Evolutionary conservation across 2,329 filamentous ascomycete genomes (phyloP).

Genomic region (Onygena corvina): DNA sequence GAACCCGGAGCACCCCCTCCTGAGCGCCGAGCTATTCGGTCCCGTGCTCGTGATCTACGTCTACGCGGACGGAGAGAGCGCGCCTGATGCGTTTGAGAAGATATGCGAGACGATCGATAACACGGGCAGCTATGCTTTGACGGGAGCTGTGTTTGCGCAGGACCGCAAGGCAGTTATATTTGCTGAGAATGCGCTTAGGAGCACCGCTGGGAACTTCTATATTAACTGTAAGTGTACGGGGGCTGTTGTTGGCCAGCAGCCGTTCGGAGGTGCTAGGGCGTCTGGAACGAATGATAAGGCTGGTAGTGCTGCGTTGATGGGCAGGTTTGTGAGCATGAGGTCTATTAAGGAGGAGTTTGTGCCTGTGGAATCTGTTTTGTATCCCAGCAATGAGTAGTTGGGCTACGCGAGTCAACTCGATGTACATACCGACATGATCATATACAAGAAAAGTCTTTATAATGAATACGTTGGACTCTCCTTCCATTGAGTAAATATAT

Average conservation of each 20-base stretch:
- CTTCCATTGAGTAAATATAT: background rate
- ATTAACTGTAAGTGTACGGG: slow-evolving; percentile 47
- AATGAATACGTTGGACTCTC: background rate
- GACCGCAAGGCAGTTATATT: slow-evolving; percentile 27
- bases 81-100: slow-evolving; percentile 47
- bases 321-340: slow-evolving; percentile 54
- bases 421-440: background rate
- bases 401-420: background rate
- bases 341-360: slow-evolving; percentile 66
- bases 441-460: too few species aligned
- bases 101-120: slow-evolving; percentile 42
- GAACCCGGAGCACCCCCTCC: slow-evolving; percentile 60
- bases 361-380: slow-evolving; percentile 49
- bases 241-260: slow-evolving; percentile 60
- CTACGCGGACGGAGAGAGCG: slow-evolving; percentile 55
- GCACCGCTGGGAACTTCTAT: slow-evolving; percentile 33
- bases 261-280: slow-evolving; percentile 56
- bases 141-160: slow-evolving; percentile 33
- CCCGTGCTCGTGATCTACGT: slow-evolving; percentile 63
- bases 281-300: slow-evolving; percentile 65
- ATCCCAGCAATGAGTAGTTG: slow-evolving; percentile 56
- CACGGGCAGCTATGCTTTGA: slow-evolving; percentile 33
- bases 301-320: slow-evolving; percentile 51
- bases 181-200: slow-evolving; percentile 28
- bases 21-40: slow-evolving; percentile 71